These are phyloP conservation scores for Hyaloscypha hepaticicola DNA, from an alignment of 495 filamentous ascomycete species.

Conservation along the genomic window DNA sequence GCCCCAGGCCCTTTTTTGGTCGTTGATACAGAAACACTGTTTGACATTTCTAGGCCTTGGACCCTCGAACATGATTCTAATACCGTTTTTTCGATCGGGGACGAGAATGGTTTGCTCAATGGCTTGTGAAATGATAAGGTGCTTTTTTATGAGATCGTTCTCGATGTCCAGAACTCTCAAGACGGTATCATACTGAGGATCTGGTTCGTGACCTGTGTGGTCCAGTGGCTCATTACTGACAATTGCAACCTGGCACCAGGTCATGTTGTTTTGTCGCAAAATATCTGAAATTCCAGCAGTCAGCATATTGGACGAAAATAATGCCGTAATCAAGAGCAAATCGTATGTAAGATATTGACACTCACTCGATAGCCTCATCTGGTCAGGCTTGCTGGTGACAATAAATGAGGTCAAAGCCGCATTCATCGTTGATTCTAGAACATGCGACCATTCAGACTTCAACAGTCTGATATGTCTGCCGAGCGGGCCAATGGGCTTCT, in stretches of 20 bases:
- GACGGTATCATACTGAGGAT: constrained; percentile 68
- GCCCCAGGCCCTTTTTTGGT: constrained; percentile 58
- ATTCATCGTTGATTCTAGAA: constrained; percentile 74
- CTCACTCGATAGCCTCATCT: constrained; percentile 50
- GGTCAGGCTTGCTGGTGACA: constrained; percentile 72
- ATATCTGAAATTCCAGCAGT: not conserved
- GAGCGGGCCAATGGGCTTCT: constrained; percentile 80
- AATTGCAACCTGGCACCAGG: constrained; percentile 58
- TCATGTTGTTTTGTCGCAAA: constrained; percentile 17
- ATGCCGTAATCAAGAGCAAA: not conserved
- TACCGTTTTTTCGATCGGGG: constrained; percentile 60
- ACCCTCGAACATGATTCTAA: constrained; percentile 66
- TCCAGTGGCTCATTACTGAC: constrained; percentile 57
- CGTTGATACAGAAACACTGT: constrained; percentile 63
- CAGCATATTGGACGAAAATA: not conserved
- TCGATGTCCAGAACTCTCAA: constrained; percentile 80
- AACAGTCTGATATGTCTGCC: constrained; percentile 71
- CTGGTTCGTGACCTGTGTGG: constrained; percentile 68
- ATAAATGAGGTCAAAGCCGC: constrained; percentile 68
- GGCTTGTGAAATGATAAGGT: constrained; percentile 76
- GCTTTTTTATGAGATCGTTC: constrained; percentile 70
- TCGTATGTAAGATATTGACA: not conserved
- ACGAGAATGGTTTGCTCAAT: constrained; percentile 87
- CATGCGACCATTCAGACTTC: constrained; percentile 80
- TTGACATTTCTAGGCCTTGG: constrained; percentile 65